Base-by-base conservation (phyloP, 2,329 filamentous ascomycete species). In the Pseudogymnoascus sp. region DNA sequence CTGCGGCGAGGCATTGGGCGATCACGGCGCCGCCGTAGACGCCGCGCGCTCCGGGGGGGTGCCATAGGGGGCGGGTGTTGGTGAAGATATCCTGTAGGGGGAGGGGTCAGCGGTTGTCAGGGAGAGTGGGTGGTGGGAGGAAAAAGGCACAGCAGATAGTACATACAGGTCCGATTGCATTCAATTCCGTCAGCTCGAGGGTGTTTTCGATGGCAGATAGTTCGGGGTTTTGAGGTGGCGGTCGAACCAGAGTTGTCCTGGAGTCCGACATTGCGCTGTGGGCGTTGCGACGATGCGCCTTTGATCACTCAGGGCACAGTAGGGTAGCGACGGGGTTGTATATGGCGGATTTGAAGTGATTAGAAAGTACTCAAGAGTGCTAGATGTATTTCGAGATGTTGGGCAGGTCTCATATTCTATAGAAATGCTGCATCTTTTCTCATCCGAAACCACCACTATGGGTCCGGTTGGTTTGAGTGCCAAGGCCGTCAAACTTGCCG, bases 21-120 rank as follows among this genome's bases (percentile, higher is more conserved):
- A 99, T 97, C 39, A 96, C 92, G 64, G 90, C 87, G 68, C 93
- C 93, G 74, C 95, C 95, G 73, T 92, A 99, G 77, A 99, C 92
- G 66, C 95, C 95, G 63, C 95, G 87, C 2, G 95, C 95, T 19
- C 92, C 92, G 0, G 90, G 88, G 0, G 95, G 95, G 71, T 96
- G 93, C 93, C 93, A 98, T 67, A 95, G 83, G 21, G 89, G 89
- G 39, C 92, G 89, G 2, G 92, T 90, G 76, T 99, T 99, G 63
- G 95, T 98, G 80, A 95, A 99, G 70, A 98, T 88, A 75, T 96
- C 90, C 88, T 91, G 23, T 25, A 14, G 21, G 21, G 23, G 60
- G 16, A 61, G 14, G 14, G 21, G 13, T 61, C 16, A 21, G 11
- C 23, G 25, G 4, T 21, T 57, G 19, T 14, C 13, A 16, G 8